Evolutionary conservation across 1,139 yeast species (phyloP).

Genomic region (Taphrina betulina): DNA sequence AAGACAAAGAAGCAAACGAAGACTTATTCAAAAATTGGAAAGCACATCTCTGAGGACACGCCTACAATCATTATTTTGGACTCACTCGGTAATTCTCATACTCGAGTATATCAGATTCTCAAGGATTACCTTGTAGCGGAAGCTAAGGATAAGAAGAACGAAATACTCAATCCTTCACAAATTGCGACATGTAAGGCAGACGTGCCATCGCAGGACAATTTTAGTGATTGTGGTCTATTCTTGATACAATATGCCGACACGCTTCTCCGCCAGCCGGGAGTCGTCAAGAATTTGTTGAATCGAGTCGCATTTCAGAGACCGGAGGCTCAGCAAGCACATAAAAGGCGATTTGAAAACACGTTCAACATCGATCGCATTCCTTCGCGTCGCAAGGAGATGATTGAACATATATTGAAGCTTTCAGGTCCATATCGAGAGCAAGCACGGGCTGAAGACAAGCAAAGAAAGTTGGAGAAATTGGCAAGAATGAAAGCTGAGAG

Average conservation of each 20-base stretch:
- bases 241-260: slow-evolving; percentile 73
- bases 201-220: slow-evolving; percentile 84
- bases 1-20: not conserved
- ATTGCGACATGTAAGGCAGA: slow-evolving; percentile 51
- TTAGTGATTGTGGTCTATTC: slow-evolving; percentile 94
- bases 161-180: slow-evolving; percentile 52
- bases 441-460: not conserved
- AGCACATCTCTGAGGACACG: slow-evolving; percentile 33
- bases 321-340: slow-evolving; percentile 15
- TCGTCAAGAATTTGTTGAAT: slow-evolving; percentile 6
- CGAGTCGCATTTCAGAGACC: not conserved
- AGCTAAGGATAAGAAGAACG: slow-evolving; percentile 61
- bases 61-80: slow-evolving; percentile 72
- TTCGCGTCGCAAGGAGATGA: slow-evolving; percentile 21
- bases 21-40: slow-evolving; percentile 18
- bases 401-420: slow-evolving; percentile 8
- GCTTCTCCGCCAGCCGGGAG: slow-evolving; percentile 56
- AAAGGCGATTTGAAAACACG: slow-evolving; percentile 4
- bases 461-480: not conserved
- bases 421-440: slow-evolving; percentile 12
- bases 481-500: not conserved
- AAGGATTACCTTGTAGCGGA: slow-evolving; percentile 65
- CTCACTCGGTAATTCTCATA: slow-evolving; percentile 64
- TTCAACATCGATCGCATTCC: slow-evolving; percentile 24
- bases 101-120: slow-evolving; percentile 56